A percentile compares a stretch with the other conserved stretches of the same genome.
Evolutionary conservation across 352 stramenopile genomes (phyloP).

Genomic region (Phytopythium montanum): DNA sequence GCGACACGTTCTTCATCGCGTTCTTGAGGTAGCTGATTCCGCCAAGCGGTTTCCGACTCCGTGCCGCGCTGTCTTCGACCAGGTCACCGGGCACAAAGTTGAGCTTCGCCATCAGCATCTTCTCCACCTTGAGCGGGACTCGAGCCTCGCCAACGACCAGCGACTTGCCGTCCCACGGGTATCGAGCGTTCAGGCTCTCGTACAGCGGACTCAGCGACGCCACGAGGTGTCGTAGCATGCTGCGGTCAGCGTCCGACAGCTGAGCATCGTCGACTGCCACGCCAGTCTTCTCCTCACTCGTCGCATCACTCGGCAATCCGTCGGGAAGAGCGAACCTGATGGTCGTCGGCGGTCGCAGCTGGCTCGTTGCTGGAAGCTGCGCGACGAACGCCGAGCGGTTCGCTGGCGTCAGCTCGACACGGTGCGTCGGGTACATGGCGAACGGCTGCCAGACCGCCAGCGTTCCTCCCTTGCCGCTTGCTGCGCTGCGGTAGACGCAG

Average conservation of each 20-base stretch:
- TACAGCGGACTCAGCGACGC: conserved; percentile 24
- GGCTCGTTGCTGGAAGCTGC: conserved; percentile 16
- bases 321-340: neutral
- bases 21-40: conserved; percentile 49
- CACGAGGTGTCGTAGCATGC: conserved; percentile 18
- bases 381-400: conserved; percentile 15
- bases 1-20: conserved; percentile 42
- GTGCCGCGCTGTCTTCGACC: neutral
- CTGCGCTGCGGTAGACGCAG: conserved; percentile 29
- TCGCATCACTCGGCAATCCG: neutral
- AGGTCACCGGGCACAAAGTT: conserved; percentile 18
- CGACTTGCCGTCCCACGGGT: conserved; percentile 45
- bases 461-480: conserved; percentile 10
- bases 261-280: too few species aligned
- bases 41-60: conserved; percentile 36
- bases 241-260: conserved; percentile 14
- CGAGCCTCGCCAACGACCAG: conserved; percentile 28
- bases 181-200: conserved; percentile 25
- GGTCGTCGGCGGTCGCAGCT: conserved; percentile 5
- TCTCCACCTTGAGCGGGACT: conserved; percentile 33
- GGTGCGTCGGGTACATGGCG: conserved; percentile 39
- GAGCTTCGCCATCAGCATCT: conserved; percentile 38
- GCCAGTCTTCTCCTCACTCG: neutral
- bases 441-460: conserved; percentile 50
- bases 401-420: conserved; percentile 19